Percentiles rank a stretch among this genome's conserved stretches.
phyloP scores from a whole-genome alignment of 345 rosid species.

The Melaleuca quinquenervia region DNA sequence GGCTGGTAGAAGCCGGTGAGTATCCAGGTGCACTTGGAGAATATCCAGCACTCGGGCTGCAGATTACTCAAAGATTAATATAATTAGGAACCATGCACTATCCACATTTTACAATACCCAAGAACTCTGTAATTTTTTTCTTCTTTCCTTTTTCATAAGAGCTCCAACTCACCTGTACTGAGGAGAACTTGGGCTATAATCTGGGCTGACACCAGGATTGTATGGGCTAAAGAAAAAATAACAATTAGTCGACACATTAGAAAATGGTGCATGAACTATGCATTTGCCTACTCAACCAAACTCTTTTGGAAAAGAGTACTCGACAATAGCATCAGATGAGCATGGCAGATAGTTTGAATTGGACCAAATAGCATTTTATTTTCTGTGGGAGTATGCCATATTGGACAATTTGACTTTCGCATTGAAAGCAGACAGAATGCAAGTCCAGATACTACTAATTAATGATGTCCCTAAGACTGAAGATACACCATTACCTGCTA shows the following conservation, averaged over 20 bases:
- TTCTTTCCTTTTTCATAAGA: neutral
- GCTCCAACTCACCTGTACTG: slow-evolving; percentile 32
- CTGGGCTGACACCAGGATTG: slow-evolving; percentile 62
- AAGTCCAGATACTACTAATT: neutral
- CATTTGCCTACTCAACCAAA: neutral
- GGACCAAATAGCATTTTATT: neutral
- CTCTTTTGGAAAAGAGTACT: neutral
- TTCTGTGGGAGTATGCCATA: neutral
- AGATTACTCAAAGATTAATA: neutral
- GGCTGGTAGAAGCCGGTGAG: slow-evolving; percentile 75
- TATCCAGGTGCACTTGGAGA: slow-evolving; percentile 78
- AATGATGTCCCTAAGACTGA: neutral
- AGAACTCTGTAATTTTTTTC: neutral
- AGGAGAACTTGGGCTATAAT: slow-evolving; percentile 72
- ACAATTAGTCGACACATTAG: neutral
- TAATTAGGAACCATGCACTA: neutral
- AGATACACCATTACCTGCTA: slow-evolving; percentile 47
- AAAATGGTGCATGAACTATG: neutral
- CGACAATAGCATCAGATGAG: neutral
- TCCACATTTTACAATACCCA: neutral
- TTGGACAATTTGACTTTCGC: neutral
- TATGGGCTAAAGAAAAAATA: slow-evolving; percentile 40
- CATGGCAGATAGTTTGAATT: neutral
- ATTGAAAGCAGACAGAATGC: neutral
- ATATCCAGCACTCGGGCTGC: slow-evolving; percentile 74